Percentiles rank a stretch among this genome's conserved stretches.
Evolutionary conservation across 202 grass and related monocot genomes (phyloP).

Genomic region (Setaria italica): DNA sequence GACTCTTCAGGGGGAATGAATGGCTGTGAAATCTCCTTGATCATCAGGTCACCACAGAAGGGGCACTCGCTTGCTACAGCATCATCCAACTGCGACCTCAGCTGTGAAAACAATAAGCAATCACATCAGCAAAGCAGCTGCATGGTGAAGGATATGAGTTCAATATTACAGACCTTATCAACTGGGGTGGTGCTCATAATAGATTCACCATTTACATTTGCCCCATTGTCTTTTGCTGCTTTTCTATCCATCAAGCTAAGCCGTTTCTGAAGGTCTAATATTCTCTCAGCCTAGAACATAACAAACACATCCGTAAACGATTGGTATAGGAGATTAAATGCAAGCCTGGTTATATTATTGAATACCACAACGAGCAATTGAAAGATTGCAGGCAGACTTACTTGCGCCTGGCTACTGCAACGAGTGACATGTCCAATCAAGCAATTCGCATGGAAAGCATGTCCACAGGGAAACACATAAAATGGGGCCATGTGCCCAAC

Average conservation of each 20-base stretch:
- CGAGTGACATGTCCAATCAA: constrained; percentile 87
- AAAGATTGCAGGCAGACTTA: constrained; percentile 47
- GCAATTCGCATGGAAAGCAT: constrained; percentile 91
- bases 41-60: constrained; percentile 98
- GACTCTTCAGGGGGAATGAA: constrained; percentile 76
- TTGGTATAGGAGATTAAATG: not conserved
- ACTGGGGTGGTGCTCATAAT: constrained; percentile 52
- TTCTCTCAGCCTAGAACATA: constrained; percentile 73
- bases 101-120: constrained; percentile 46
- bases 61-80: constrained; percentile 90
- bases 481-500: constrained; percentile 81
- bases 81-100: constrained; percentile 87
- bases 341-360: not conserved
- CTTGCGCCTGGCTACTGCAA: constrained; percentile 71
- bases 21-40: constrained; percentile 84
- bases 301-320: constrained; percentile 13
- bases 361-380: constrained; percentile 10
- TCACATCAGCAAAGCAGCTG: constrained; percentile 17
- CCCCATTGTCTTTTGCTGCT: constrained; percentile 58
- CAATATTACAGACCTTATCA: constrained; percentile 70
- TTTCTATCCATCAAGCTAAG: constrained; percentile 79
- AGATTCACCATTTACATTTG: constrained; percentile 57
- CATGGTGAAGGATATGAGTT: constrained; percentile 4
- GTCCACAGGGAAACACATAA: constrained; percentile 96
- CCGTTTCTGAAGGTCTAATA: constrained; percentile 88